A percentile compares a stretch with the other conserved stretches of the same genome.
These are phyloP conservation scores for Zelopaecilomyces penicillatus DNA, from an alignment of 2,329 filamentous ascomycete species.

Conservation along the genomic window DNA sequence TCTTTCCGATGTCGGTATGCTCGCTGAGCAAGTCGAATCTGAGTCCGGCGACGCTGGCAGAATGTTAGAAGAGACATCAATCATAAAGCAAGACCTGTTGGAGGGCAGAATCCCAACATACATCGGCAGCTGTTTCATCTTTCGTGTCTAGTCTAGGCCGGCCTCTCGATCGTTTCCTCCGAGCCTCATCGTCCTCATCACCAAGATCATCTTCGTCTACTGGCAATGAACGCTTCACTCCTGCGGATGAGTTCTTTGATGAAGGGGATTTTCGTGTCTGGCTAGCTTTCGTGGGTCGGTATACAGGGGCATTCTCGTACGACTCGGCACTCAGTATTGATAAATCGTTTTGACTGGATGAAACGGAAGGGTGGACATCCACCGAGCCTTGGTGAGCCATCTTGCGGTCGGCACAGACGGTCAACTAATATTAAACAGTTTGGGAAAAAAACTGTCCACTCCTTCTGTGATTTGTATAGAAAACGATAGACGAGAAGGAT, in stretches of 20 bases:
- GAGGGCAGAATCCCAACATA: constrained; percentile 36
- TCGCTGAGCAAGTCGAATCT: constrained; percentile 78
- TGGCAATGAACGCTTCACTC: constrained; percentile 17
- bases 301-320: constrained; percentile 3
- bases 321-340: constrained; percentile 7
- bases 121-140: constrained; percentile 70
- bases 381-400: no score
- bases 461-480: no score
- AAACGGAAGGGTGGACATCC: constrained; percentile 3
- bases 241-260: neutral
- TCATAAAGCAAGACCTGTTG: neutral
- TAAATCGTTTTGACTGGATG: constrained; percentile 6
- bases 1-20: constrained; percentile 83
- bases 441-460: no score
- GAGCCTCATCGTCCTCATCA: constrained; percentile 33
- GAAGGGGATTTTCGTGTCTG: neutral
- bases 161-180: constrained; percentile 57
- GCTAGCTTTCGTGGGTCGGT: neutral
- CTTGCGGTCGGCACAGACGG: no score
- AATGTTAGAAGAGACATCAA: constrained; percentile 14
- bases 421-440: no score
- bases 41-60: constrained; percentile 65
- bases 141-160: constrained; percentile 67
- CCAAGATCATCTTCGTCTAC: constrained; percentile 10
- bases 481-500: no score